phyloP scores from a whole-genome alignment of 1,284 basidiomycete species.

The Gymnopus androsaceus region DNA sequence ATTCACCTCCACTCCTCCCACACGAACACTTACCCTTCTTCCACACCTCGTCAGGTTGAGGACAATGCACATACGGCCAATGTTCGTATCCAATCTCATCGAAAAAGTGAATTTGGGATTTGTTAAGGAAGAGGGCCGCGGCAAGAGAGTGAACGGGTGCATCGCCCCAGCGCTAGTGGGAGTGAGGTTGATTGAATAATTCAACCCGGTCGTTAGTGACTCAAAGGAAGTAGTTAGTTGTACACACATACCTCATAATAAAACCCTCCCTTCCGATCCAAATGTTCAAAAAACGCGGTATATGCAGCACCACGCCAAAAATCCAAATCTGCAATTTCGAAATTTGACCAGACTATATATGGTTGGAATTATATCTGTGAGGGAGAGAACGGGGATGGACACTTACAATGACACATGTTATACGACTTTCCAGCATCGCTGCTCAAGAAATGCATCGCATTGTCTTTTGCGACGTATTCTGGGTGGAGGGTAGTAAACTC shows the following conservation, averaged over 20 bases:
- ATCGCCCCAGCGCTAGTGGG: slow-evolving; percentile 73
- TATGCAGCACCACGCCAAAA: slow-evolving; percentile 84
- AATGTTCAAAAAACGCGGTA: slow-evolving; percentile 72
- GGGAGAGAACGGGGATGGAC: neutral
- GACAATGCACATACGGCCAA: slow-evolving; percentile 63
- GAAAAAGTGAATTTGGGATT: slow-evolving; percentile 75
- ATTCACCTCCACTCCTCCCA: slow-evolving; percentile 43
- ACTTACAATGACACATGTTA: slow-evolving; percentile 82
- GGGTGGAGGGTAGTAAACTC: slow-evolving; percentile 74
- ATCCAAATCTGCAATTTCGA: slow-evolving; percentile 82
- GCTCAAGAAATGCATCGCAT: slow-evolving; percentile 74
- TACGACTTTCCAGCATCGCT: slow-evolving; percentile 72
- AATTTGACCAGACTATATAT: slow-evolving; percentile 80
- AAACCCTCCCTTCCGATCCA: slow-evolving; percentile 83
- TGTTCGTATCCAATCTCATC: slow-evolving; percentile 63
- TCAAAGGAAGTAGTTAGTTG: neutral
- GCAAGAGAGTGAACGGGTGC: slow-evolving; percentile 83
- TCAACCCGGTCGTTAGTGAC: too few relatives aligned
- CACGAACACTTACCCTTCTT: slow-evolving; percentile 52
- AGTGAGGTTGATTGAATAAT: neutral
- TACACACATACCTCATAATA: slow-evolving; percentile 69
- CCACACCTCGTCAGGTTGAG: slow-evolving; percentile 47
- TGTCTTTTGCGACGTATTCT: slow-evolving; percentile 67
- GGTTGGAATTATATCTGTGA: neutral
- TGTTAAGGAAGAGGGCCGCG: slow-evolving; percentile 65